phyloP scores from a whole-genome alignment of 805 yeast species.

The Ascoidea rubescens region DNA sequence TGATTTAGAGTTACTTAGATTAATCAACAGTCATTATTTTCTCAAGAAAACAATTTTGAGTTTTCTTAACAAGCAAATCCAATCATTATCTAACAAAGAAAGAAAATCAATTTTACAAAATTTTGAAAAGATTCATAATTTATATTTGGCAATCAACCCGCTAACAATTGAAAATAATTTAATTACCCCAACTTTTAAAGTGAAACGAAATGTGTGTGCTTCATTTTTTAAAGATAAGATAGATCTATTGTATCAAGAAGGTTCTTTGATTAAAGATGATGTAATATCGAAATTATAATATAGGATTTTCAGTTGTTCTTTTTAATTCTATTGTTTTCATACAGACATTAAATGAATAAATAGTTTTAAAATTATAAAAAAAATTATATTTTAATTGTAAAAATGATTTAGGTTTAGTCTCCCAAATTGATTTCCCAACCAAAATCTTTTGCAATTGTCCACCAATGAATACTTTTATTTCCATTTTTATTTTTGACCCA shows the following conservation, averaged over 20 bases:
- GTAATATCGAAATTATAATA: conserved; percentile 1
- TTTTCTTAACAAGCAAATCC: conserved; percentile 4
- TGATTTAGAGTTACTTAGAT: conserved; percentile 15
- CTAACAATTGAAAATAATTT: conserved; percentile 34
- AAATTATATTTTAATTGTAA: too few species aligned
- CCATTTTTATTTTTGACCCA: too few species aligned
- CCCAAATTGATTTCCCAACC: too few species aligned
- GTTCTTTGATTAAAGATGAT: conserved; percentile 12
- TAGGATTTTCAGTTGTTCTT: neutral
- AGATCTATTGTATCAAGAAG: conserved; percentile 27
- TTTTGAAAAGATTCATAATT: conserved; percentile 36
- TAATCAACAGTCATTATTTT: conserved; percentile 18
- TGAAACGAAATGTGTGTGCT: conserved; percentile 27
- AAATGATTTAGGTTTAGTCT: too few species aligned
- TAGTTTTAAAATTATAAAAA: too few species aligned
- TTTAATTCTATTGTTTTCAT: too few species aligned
- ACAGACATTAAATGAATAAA: too few species aligned
- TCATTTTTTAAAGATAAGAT: conserved; percentile 23
- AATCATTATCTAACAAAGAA: neutral
- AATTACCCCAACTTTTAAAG: conserved; percentile 40
- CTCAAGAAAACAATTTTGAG: conserved; percentile 18
- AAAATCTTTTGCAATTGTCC: too few species aligned
- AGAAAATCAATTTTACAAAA: conserved; percentile 22
- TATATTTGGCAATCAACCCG: conserved; percentile 31
- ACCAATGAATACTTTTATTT: too few species aligned